Evolutionary conservation across 495 filamentous ascomycete species (phyloP).

Genomic region (Pyrenula massariospora): DNA sequence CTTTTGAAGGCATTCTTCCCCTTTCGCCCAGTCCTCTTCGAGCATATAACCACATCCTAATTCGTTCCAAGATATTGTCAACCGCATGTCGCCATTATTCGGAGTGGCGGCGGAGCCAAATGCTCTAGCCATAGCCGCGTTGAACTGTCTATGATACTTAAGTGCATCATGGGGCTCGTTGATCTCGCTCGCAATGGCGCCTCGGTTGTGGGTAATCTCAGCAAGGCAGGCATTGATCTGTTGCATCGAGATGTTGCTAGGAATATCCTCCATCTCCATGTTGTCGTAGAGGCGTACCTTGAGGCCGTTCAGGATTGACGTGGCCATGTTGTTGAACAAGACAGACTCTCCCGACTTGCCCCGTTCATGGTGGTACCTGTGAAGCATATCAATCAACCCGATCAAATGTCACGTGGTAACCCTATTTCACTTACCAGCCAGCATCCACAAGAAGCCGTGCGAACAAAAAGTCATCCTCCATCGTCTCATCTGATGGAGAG

Average conservation of each 20-base stretch:
- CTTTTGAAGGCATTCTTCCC: slow-evolving; percentile 5
- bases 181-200: neutral
- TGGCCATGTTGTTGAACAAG: neutral
- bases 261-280: too few relatives aligned
- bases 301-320: neutral
- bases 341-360: slow-evolving; percentile 1
- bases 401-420: too few relatives aligned
- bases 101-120: neutral
- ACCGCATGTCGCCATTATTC: neutral
- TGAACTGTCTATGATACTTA: neutral
- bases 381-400: too few relatives aligned
- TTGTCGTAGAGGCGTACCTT: neutral
- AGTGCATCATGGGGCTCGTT: neutral
- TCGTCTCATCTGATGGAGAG: slow-evolving; percentile 1
- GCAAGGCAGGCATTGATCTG: too few relatives aligned
- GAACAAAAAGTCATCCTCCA: slow-evolving; percentile 6
- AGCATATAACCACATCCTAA: neutral
- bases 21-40: neutral
- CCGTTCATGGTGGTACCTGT: slow-evolving; percentile 3
- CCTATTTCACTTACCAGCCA: slow-evolving; percentile 8
- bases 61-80: neutral
- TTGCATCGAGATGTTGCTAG: too few relatives aligned
- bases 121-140: neutral
- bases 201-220: neutral
- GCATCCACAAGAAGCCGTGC: slow-evolving; percentile 14